A percentile compares a stretch with the other conserved stretches of the same genome.
Conservation (phyloP, 2,329 filamentous ascomycete genomes). For the Fusarium tuaranense region DNA sequence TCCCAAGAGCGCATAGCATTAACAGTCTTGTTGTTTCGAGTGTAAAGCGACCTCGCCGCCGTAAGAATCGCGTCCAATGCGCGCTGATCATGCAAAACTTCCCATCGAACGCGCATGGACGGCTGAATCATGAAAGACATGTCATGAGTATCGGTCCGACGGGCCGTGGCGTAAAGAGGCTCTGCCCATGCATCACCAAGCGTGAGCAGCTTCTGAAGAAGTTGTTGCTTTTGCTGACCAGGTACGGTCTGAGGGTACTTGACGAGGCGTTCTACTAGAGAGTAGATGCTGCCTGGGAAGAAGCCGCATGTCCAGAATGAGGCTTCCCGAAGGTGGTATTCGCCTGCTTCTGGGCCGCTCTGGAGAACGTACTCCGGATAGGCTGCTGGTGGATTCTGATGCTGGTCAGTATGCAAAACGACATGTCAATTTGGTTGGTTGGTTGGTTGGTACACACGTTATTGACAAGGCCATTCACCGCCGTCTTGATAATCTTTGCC, state of each 20-base stretch:
- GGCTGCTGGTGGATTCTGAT: slow-evolving; percentile 30
- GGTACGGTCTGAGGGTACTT: slow-evolving; percentile 46
- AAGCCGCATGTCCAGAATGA: slow-evolving; percentile 55
- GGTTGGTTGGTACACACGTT: slow-evolving; percentile 15
- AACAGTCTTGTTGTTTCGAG: slow-evolving; percentile 55
- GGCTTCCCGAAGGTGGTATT: slow-evolving; percentile 36
- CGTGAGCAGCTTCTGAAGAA: slow-evolving; percentile 33
- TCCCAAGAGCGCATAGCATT: slow-evolving; percentile 64
- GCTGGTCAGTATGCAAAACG: not conserved
- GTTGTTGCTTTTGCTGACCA: slow-evolving; percentile 20
- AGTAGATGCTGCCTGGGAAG: slow-evolving; percentile 53
- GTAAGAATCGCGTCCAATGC: slow-evolving; percentile 55
- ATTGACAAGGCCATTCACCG: slow-evolving; percentile 16
- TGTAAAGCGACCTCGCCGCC: slow-evolving; percentile 58
- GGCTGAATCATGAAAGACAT: slow-evolving; percentile 67
- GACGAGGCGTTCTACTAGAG: slow-evolving; percentile 48
- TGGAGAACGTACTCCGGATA: slow-evolving; percentile 41
- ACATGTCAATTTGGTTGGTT: too few relatives aligned
- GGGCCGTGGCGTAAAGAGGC: slow-evolving; percentile 47
- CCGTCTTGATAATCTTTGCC: slow-evolving; percentile 32
- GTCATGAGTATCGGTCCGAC: slow-evolving; percentile 64
- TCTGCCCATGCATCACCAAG: slow-evolving; percentile 49
- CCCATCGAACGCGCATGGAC: slow-evolving; percentile 60
- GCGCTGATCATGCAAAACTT: slow-evolving; percentile 53
- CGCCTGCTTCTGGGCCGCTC: slow-evolving; percentile 25